Conservation (phyloP, 2,329 filamentous ascomycete genomes). For the Clonostachys chloroleuca region DNA sequence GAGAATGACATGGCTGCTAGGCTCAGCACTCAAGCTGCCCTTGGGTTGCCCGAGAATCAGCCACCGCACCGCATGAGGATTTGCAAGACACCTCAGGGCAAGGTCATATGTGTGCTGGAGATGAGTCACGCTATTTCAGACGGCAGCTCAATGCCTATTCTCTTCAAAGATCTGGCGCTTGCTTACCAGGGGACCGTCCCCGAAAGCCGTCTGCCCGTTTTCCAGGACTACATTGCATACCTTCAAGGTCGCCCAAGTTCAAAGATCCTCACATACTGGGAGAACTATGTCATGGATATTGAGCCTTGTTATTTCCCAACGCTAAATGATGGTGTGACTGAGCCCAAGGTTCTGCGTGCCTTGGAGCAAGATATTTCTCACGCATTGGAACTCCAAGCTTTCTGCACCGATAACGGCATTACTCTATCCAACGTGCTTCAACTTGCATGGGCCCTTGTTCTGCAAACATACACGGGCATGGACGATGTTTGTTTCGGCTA, state of each 20-base stretch:
- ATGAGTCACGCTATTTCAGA: constrained; percentile 2
- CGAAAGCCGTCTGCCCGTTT: background rate
- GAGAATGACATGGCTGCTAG: background rate
- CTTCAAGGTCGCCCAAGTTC: constrained; percentile 5
- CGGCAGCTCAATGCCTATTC: constrained; percentile 1
- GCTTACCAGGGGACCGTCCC: background rate
- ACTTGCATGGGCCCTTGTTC: constrained; percentile 3
- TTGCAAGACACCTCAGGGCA: constrained; percentile 3
- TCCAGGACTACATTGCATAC: constrained; percentile 10
- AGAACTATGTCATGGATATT: constrained; percentile 5
- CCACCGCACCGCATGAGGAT: constrained; percentile 7
- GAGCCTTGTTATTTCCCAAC: constrained; percentile 11
- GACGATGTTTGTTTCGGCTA: constrained; percentile 47
- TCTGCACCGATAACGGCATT: constrained; percentile 1
- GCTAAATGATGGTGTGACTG: background rate
- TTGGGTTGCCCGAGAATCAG: constrained; percentile 5
- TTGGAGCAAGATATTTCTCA: background rate
- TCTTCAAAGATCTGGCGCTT: constrained; percentile 1
- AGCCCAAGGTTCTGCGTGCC: background rate
- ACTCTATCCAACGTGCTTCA: constrained; percentile 4
- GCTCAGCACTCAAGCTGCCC: constrained; percentile 10
- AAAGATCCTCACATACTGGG: constrained; percentile 10
- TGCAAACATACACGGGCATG: constrained; percentile 27
- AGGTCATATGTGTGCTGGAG: constrained; percentile 1
- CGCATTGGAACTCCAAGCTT: background rate